Evolutionary conservation across 148 eudicot species (phyloP), one percentile per base, ranked within the genome.

Genomic region (Rhododendron henanense): DNA sequence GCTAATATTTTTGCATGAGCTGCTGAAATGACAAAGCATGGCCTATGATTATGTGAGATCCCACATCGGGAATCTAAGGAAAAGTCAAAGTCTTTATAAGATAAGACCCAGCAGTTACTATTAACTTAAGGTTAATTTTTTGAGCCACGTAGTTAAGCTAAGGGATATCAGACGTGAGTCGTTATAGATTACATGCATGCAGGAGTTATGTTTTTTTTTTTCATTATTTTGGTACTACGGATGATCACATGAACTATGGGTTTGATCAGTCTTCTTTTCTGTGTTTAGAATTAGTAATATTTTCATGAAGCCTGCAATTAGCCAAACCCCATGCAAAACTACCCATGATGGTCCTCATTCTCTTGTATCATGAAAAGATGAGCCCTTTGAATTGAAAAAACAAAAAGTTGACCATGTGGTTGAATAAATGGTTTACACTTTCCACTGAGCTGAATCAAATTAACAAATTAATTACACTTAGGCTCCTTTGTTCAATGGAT

Each of bases 1-100:
- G 7, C 45, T 41, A 41, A 41, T 41, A 61, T 21, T 37, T 51
- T 65, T 76, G 87, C 48, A 57, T 82, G 75, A 55, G 79, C 39
- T 78, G 83, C 77, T 61, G 67, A 76, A 85, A 65, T 85, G 87
- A 80, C 83, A 65, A 78, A 79, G 83, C 55, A 31, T 28, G 25
- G 76, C 18, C 57, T 37, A 83, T 83, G 74, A 83, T 73, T 73
- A 33, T 1, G 35, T 33, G 35, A 33, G 35, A 33, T 33, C 35
- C 35, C 35, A 33, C 35, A 33, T 33, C 2, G 35, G 35, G 35
- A 33, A 33, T 33, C 35, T 33, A 33, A 33, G 35, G 35, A 33
- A 33, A 33, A 33, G 35, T 33, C 2, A 33, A 33, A 1, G 35
- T 33, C 35, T 33, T 33, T 33, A 33, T 33, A 33, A 33, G 35